A percentile compares a stretch with the other conserved stretches of the same genome.
Evolutionary conservation across 108 stramenopile genomes (phyloP).

Genomic region (Cyclostephanos invisitatus): DNA sequence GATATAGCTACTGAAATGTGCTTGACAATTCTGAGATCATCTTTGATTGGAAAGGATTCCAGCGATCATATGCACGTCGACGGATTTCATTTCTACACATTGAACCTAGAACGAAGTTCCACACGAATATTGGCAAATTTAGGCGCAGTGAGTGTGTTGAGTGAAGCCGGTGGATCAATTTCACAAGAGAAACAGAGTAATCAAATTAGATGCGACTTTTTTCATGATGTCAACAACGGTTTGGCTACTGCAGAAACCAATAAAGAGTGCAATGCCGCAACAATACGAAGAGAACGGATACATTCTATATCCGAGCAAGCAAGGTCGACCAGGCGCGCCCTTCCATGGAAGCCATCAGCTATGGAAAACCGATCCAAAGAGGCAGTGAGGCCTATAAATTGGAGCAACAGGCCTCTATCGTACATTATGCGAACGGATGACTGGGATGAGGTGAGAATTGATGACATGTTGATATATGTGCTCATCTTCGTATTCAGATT

Average conservation of each 20-base stretch:
- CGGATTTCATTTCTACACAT: constrained; percentile 95
- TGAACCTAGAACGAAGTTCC: constrained; percentile 92
- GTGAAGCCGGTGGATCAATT: neutral
- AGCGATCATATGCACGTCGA: constrained; percentile 44
- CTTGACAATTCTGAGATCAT: constrained; percentile 43
- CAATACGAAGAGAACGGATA: constrained; percentile 33
- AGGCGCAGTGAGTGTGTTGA: constrained; percentile 43
- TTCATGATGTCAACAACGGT: neutral
- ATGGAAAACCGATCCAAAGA: constrained; percentile 73
- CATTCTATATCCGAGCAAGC: constrained; percentile 35
- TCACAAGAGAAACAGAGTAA: constrained; percentile 9
- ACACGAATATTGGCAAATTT: constrained; percentile 69
- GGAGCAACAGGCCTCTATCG: constrained; percentile 95
- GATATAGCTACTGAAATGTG: constrained; percentile 87
- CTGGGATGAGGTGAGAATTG: constrained; percentile 86
- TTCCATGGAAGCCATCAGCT: constrained; percentile 83
- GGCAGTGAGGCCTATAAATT: constrained; percentile 96
- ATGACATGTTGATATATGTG: neutral
- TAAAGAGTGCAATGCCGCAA: neutral
- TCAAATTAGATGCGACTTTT: neutral
- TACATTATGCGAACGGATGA: constrained; percentile 93
- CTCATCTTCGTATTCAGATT: neutral
- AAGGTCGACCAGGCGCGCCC: constrained; percentile 31
- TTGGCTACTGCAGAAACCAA: constrained; percentile 7
- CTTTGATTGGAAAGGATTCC: constrained; percentile 22